phyloP scores from a whole-genome alignment of 2,329 filamentous ascomycete species.

The Fusarium beomiforme region DNA sequence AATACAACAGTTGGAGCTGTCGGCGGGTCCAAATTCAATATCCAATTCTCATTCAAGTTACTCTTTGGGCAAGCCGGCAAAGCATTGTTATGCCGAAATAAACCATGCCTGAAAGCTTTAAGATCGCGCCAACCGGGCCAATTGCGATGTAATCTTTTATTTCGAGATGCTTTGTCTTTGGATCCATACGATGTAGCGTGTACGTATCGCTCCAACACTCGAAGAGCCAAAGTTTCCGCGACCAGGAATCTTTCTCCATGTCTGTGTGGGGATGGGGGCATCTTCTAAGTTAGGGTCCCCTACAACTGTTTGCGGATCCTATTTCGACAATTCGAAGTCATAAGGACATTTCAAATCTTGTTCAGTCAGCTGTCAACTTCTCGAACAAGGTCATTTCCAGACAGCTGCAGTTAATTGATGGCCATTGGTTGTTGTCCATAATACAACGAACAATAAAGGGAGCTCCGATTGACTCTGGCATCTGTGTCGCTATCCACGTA shows the following conservation, averaged over 20 bases:
- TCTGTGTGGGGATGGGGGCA: slow-evolving; percentile 20
- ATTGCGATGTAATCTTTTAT: slow-evolving; percentile 25
- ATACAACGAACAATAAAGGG: not conserved
- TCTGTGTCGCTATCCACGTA: slow-evolving; percentile 1
- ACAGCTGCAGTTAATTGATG: not conserved
- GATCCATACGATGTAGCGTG: slow-evolving; percentile 13
- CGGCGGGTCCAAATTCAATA: slow-evolving; percentile 36
- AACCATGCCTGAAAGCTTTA: slow-evolving; percentile 13
- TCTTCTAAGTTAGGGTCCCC: slow-evolving; percentile 26
- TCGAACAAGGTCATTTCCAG: not conserved
- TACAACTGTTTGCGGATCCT: slow-evolving; percentile 22
- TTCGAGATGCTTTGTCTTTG: slow-evolving; percentile 22
- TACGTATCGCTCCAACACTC: not conserved
- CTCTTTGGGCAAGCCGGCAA: slow-evolving; percentile 7
- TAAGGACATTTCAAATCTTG: slow-evolving; percentile 32
- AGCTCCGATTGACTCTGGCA: not conserved
- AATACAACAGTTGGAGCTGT: slow-evolving; percentile 30
- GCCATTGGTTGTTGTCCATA: not conserved
- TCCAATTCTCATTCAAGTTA: slow-evolving; percentile 28
- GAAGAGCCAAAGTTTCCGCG: not conserved
- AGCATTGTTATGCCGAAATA: slow-evolving; percentile 16
- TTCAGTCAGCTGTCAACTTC: slow-evolving; percentile 27
- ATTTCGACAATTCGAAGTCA: slow-evolving; percentile 26
- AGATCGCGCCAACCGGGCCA: slow-evolving; percentile 38
- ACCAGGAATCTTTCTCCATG: slow-evolving; percentile 1